Conservation (phyloP, 495 filamentous ascomycete genomes). For the Tuber brumale region DNA sequence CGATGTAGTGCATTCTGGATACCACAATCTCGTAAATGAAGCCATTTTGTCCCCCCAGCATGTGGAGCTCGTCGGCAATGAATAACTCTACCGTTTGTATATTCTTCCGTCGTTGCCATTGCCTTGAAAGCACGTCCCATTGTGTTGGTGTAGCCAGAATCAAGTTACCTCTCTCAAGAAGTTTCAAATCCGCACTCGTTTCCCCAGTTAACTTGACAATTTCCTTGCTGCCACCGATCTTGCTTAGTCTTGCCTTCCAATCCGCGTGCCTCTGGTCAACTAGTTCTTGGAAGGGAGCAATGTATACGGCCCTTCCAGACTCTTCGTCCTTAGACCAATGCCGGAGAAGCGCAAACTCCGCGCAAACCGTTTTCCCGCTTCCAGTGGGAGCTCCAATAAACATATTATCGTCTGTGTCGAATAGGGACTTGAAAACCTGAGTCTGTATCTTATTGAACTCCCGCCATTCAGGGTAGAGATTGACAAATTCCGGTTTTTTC, state of each 20-base stretch:
- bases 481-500: conserved; percentile 74
- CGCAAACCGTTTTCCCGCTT: conserved; percentile 93
- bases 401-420: conserved; percentile 82
- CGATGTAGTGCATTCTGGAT: conserved; percentile 94
- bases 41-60: conserved; percentile 84
- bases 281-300: conserved; percentile 93
- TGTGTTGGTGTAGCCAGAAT: conserved; percentile 88
- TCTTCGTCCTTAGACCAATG: conserved; percentile 72
- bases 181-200: conserved; percentile 80
- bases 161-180: conserved; percentile 81
- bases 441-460: conserved; percentile 97
- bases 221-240: conserved; percentile 75
- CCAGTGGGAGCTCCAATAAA: conserved; percentile 85
- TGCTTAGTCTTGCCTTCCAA: conserved; percentile 70
- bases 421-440: conserved; percentile 90
- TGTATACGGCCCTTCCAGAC: conserved; percentile 76
- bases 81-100: conserved; percentile 85
- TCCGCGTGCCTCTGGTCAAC: conserved; percentile 72
- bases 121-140: conserved; percentile 91
- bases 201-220: conserved; percentile 94
- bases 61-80: conserved; percentile 92
- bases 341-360: conserved; percentile 82
- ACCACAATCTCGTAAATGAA: conserved; percentile 94
- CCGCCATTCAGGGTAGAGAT: conserved; percentile 76
- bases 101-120: conserved; percentile 94